Base-by-base conservation (phyloP, 2,329 filamentous ascomycete genomes). In the Diaporthe eres region DNA sequence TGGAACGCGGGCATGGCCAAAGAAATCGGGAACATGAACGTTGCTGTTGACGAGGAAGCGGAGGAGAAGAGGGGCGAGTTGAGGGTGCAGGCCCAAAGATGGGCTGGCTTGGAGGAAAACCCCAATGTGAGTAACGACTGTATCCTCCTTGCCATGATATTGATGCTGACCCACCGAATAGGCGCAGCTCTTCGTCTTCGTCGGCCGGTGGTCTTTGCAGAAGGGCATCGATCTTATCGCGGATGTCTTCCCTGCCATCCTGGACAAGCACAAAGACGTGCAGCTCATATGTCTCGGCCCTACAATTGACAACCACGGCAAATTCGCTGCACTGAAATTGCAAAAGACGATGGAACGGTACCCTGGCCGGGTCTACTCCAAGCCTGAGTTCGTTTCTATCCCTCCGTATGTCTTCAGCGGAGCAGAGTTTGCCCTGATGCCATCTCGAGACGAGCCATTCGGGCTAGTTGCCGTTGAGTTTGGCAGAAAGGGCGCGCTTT, bases 391-490 rank as follows among this genome's bases (percentile, higher is more conserved):
- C 81, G 93, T 91, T 0, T 87, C 90, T 6, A 85, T 93, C 6
- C 92, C 92, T 17, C 89, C 90, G 0, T 93, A 88, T 81, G 90
- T 93, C 79, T 93, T 93, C 83, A 90, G 88, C 58, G 92, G 92
- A 28, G 91, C 92, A 10, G 92, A 94, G 67, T 93, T 93, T 77
- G 91, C 91, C 13, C 84, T 94, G 39, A 94, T 94, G 77, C 92
- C 92, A 9, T 93, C 91, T 25, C 88, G 92, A 79, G 92, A 94
- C 80, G 92, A 94, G 82, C 92, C 92, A 0, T 94, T 93, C 78
- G 92, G 92, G 61, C 85, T 93, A 42, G 92, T 94, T 6, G 92
- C 91, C 47, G 91, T 93, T 47, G 91, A 93, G 77, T 93, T 93
- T 76, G 91, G 91, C 74, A 86, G 91, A 28, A 93, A 93, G 80